Conservation (phyloP, 2,329 filamentous ascomycete genomes). For the Fusarium verrucosum region DNA sequence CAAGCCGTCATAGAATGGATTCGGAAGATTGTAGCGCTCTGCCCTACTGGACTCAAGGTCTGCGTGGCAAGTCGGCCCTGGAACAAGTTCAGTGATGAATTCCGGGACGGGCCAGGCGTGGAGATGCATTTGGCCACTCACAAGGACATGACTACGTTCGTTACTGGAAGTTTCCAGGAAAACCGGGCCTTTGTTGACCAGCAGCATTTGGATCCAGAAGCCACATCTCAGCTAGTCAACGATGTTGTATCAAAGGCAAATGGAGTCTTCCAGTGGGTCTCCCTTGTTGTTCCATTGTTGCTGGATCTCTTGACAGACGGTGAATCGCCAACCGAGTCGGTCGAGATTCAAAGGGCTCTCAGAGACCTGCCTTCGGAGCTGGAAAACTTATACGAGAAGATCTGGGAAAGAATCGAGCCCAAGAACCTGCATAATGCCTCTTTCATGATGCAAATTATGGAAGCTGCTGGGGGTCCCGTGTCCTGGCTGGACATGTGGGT, state of each 20-base stretch:
- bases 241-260: background rate
- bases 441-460: too few species aligned
- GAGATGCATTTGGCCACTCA: background rate
- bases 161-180: background rate
- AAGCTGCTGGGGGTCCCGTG: too few species aligned
- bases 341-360: too few species aligned
- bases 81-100: constrained; percentile 1
- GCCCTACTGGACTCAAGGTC: background rate
- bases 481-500: too few species aligned
- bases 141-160: background rate
- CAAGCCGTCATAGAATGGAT: background rate
- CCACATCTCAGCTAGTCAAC: background rate
- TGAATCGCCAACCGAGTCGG: too few species aligned
- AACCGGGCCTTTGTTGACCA: background rate
- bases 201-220: background rate
- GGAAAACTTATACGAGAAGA: too few species aligned
- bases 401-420: too few species aligned
- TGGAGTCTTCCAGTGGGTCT: background rate
- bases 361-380: too few species aligned
- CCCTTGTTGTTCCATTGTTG: too few species aligned
- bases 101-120: background rate
- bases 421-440: too few species aligned
- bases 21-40: too few species aligned
- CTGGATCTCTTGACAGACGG: too few species aligned
- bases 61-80: constrained; percentile 17